These are phyloP conservation scores for Colletotrichum trifolii DNA, from an alignment of 2,329 filamentous ascomycete genomes.

Conservation along the genomic window DNA sequence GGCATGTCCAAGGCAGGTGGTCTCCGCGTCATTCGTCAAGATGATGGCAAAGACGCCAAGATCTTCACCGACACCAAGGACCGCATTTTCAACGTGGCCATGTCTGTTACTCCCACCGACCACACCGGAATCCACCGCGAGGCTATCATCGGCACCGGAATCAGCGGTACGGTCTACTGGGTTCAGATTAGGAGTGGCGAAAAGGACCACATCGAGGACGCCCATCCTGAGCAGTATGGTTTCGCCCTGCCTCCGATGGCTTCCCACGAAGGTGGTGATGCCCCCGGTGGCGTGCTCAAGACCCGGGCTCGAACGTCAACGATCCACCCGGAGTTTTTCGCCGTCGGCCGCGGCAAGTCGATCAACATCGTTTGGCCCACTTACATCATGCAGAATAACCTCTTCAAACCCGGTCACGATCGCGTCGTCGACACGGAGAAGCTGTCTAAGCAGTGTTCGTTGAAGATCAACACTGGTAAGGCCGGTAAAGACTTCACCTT, in stretches of 20 bases:
- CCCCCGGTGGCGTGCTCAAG: conserved; percentile 92
- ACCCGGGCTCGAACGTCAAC: conserved; percentile 92
- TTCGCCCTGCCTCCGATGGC: conserved; percentile 90
- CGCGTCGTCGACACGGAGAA: conserved; percentile 86
- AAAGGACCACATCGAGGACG: conserved; percentile 82
- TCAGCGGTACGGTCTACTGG: conserved; percentile 98
- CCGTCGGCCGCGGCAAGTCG: conserved; percentile 93
- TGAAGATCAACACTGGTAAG: conserved; percentile 97
- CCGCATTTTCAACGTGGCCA: conserved; percentile 92
- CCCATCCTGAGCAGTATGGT: conserved; percentile 84
- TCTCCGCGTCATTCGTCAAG: conserved; percentile 91
- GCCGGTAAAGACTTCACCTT: conserved; percentile 98
- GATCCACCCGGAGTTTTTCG: conserved; percentile 91
- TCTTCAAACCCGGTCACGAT: conserved; percentile 72
- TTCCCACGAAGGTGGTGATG: conserved; percentile 89
- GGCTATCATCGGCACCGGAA: conserved; percentile 89
- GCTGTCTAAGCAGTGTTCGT: conserved; percentile 84
- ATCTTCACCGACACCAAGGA: conserved; percentile 92
- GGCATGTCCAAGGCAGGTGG: conserved; percentile 94
- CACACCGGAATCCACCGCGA: conserved; percentile 72
- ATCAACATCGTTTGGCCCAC: conserved; percentile 88
- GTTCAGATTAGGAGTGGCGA: conserved; percentile 80
- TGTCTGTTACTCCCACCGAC: conserved; percentile 75
- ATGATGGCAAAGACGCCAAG: conserved; percentile 90
- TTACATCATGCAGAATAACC: conserved; percentile 70